Evolutionary conservation across 2,329 filamentous ascomycete genomes (phyloP).

Genomic region (Botryosphaeria dothidea): DNA sequence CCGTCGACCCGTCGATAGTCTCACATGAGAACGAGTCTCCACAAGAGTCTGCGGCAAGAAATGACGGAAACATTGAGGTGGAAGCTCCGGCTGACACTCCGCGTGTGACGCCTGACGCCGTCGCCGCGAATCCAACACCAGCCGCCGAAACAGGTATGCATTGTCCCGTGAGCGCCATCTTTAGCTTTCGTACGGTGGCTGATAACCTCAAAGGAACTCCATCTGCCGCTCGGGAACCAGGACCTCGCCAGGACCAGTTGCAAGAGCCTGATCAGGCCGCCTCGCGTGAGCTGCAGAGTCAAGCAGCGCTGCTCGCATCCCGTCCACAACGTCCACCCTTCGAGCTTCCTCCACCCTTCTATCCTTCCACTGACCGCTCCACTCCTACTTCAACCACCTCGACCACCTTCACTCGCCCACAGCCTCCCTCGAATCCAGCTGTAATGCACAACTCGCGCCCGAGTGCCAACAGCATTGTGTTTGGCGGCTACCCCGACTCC

Average conservation of each 20-base stretch:
- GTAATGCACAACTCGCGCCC: conserved; percentile 19
- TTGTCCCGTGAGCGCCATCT: neutral
- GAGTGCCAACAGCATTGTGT: conserved; percentile 35
- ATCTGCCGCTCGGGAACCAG: neutral
- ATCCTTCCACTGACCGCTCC: conserved; percentile 31
- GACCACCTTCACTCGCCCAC: conserved; percentile 18
- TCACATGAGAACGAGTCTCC: neutral
- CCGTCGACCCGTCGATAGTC: neutral
- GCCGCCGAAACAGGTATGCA: neutral
- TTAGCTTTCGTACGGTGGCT: neutral
- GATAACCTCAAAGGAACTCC: neutral
- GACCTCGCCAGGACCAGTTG: neutral
- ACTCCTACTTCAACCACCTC: conserved; percentile 29
- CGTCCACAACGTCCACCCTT: conserved; percentile 24
- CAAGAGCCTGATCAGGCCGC: conserved; percentile 36
- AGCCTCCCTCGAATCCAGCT: conserved; percentile 8
- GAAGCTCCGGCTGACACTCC: neutral
- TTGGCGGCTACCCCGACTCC: conserved; percentile 40
- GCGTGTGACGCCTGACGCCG: neutral
- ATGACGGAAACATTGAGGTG: neutral
- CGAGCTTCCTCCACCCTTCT: conserved; percentile 39
- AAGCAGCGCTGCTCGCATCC: conserved; percentile 29
- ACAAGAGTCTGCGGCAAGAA: neutral
- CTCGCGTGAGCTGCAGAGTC: conserved; percentile 31
- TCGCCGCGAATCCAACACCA: neutral